Base-by-base conservation (phyloP, 441 rosid species). In the Euphorbia corollata region DNA sequence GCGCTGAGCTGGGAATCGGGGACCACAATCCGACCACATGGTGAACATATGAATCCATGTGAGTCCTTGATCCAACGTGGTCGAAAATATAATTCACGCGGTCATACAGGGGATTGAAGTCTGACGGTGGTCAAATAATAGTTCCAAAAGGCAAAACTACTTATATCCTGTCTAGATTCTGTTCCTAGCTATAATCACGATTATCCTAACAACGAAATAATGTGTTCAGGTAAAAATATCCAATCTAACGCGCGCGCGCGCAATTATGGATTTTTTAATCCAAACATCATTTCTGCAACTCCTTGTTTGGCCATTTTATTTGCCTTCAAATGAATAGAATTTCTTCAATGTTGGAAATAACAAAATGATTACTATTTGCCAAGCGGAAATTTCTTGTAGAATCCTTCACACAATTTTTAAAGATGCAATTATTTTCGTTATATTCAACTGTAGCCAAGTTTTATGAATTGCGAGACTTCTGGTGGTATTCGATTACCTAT, bases 21-120 rank as follows among this genome's bases (percentile, higher is more conserved):
- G 71, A 68, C 81, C 67, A 60, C 68, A 59, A 50, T 60, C 74
- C 70, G 59, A 60, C 78, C 68, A 53, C 72, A 61, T 38, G 68
- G 48, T 18, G 65, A 41, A 57, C 70, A 24, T 13, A 64, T 19
- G 74, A 12, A 47, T 63, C 55, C 78, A 56, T 75, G 78, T 59
- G 71, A 56, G 51, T 63, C 8, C 68, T 71, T 23, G 77, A 73
- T 66, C 73, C 66, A 47, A 66, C 68, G 63, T 60, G 64, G 72
- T 74, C 68, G 73, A 68, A 59, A 47, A 13, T 22, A 55, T 12
- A 12, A 0, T 1, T 0, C 75, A 78, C 78, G 69, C 73, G 30
- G 70, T 47, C 5, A 3, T 20, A 8, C 12, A 38, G 54, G 67
- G 23, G 63, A 57, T 68, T 60, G 57, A 39, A 51, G 10, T 16